These are phyloP conservation scores for Phanerochaete sordida DNA, from an alignment of 768 basidiomycete genomes.

Conservation along the genomic window DNA sequence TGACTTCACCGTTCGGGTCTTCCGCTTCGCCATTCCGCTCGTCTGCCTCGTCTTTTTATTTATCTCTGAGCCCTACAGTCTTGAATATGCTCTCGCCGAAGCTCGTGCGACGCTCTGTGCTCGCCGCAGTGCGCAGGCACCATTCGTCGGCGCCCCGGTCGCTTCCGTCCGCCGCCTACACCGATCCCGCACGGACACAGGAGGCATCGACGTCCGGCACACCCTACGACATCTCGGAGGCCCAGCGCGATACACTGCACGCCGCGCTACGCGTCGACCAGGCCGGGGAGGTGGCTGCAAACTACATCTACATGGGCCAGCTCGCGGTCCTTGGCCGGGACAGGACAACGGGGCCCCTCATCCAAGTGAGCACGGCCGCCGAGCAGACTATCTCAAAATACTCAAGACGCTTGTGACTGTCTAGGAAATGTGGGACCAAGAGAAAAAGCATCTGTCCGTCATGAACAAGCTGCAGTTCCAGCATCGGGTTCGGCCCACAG, in stretches of 20 bases:
- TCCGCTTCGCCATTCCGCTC: neutral
- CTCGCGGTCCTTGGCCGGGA: conserved; percentile 67
- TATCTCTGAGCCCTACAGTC: neutral
- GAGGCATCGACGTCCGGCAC: conserved; percentile 49
- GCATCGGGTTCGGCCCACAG: conserved; percentile 80
- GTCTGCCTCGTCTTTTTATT: neutral
- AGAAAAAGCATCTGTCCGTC: conserved; percentile 84
- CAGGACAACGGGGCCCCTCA: conserved; percentile 51
- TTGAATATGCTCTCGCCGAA: neutral
- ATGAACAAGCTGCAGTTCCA: conserved; percentile 85
- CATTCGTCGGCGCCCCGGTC: conserved; percentile 1
- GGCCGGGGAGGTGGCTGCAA: conserved; percentile 93
- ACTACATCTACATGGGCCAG: conserved; percentile 94
- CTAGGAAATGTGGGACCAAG: conserved; percentile 97
- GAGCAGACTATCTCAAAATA: neutral
- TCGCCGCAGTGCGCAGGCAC: neutral
- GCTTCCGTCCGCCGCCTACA: conserved; percentile 47
- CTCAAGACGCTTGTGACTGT: neutral
- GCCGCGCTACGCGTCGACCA: conserved; percentile 87
- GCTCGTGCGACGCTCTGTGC: neutral
- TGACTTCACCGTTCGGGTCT: neutral
- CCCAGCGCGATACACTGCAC: conserved; percentile 52
- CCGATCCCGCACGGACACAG: conserved; percentile 30
- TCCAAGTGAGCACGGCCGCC: conserved; percentile 5
- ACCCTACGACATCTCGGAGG: conserved; percentile 45